A percentile compares a stretch with the other conserved stretches of the same genome.
These are phyloP conservation scores for Phytophthora sp. DNA, from an alignment of 352 stramenopile genomes.

Conservation along the genomic window DNA sequence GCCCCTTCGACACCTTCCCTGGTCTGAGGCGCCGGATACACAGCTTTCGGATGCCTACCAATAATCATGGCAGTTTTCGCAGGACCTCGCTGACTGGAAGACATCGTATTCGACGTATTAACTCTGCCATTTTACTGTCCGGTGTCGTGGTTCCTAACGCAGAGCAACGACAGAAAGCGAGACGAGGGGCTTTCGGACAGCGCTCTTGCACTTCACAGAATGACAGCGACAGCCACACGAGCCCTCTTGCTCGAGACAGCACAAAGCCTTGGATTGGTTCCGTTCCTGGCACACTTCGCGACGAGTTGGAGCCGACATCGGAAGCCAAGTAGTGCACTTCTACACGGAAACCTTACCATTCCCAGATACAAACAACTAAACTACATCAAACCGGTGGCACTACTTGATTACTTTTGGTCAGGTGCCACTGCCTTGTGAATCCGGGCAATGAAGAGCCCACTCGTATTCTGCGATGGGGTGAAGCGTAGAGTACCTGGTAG, in stretches of 20 bases:
- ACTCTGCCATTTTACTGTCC: constrained; percentile 16
- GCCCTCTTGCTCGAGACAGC: constrained; percentile 1
- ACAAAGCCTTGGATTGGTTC: neutral
- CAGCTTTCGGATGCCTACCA: neutral
- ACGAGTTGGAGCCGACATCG: too few relatives aligned
- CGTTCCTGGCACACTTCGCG: constrained; percentile 15
- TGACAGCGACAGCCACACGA: constrained; percentile 6
- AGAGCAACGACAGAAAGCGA: constrained; percentile 8
- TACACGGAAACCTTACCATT: constrained; percentile 9
- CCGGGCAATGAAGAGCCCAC: constrained; percentile 77
- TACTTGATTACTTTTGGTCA: neutral
- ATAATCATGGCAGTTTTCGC: neutral
- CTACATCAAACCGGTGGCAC: neutral
- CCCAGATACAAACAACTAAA: neutral
- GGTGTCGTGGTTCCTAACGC: neutral
- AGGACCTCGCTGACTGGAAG: constrained; percentile 21
- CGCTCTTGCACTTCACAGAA: constrained; percentile 3
- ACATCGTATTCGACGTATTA: constrained; percentile 23
- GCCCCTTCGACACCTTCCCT: constrained; percentile 54
- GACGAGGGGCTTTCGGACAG: constrained; percentile 25
- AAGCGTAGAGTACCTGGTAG: constrained; percentile 69
- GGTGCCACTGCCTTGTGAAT: constrained; percentile 43
- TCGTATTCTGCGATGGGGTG: constrained; percentile 71
- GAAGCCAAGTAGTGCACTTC: too few relatives aligned
- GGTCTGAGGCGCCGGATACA: constrained; percentile 8